Conservation (phyloP, 2,329 filamentous ascomycete genomes). For the Penicillium sp. region DNA sequence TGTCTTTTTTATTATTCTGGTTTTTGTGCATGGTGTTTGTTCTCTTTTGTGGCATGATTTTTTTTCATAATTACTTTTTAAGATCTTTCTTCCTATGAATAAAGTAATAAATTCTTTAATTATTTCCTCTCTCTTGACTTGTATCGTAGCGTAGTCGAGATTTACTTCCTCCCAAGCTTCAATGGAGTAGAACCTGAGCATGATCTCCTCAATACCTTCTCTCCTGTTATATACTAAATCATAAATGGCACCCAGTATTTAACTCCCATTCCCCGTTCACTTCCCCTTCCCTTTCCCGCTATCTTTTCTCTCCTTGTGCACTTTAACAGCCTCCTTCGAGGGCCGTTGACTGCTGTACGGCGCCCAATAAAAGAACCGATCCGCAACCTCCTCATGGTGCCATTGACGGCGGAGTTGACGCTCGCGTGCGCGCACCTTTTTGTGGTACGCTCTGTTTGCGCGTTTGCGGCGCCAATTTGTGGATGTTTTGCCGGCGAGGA, state of each 20-base stretch:
- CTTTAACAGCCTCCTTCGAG: not conserved
- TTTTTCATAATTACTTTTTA: not conserved
- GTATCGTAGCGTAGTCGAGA: not conserved
- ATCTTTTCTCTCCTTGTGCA: not conserved
- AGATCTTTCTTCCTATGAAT: not conserved
- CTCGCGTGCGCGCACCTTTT: not conserved
- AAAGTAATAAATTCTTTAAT: not conserved
- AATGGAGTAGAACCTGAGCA: no score
- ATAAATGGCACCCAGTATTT: no score
- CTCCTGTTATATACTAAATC: no score
- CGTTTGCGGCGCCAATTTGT: not conserved
- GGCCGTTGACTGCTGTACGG: conserved; percentile 1
- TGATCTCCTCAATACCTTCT: no score
- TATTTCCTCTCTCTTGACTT: not conserved
- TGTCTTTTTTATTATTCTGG: conserved; percentile 16
- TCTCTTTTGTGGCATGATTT: not conserved
- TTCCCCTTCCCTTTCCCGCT: not conserved
- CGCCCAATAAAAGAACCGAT: conserved; percentile 3
- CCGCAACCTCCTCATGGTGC: not conserved
- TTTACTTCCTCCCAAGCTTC: no score
- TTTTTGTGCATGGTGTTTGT: conserved; percentile 23
- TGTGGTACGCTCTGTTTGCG: conserved; percentile 1
- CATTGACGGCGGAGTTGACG: not conserved
- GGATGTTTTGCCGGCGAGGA: not conserved
- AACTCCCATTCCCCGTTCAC: no score